Evolutionary conservation across 192 early-diverging fungal species (phyloP).

Genomic region (Irineochytrium annulatum): DNA sequence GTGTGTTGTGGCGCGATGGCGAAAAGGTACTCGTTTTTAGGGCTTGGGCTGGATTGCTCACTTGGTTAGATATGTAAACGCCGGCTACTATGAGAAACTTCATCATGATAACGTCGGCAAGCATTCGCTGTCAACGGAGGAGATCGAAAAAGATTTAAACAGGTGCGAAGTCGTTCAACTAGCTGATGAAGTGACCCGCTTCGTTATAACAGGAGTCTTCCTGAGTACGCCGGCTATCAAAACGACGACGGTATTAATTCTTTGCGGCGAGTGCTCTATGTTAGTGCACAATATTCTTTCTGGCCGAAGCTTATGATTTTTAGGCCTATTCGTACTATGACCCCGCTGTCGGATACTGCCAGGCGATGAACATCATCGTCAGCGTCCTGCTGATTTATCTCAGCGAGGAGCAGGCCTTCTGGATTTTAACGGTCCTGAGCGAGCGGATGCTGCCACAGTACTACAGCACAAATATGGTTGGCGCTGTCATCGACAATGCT

Average conservation of each 20-base stretch:
- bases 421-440: constrained; percentile 85
- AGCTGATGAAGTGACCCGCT: too few relatives aligned
- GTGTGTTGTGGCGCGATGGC: constrained; percentile 83
- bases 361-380: constrained; percentile 99
- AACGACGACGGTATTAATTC: constrained; percentile 84
- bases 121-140: constrained; percentile 77
- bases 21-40: constrained; percentile 46
- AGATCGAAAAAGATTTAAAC: constrained; percentile 96
- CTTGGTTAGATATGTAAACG: constrained; percentile 61
- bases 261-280: constrained; percentile 85
- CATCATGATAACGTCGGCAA: constrained; percentile 65
- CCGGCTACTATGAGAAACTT: constrained; percentile 76
- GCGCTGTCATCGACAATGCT: constrained; percentile 90
- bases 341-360: constrained; percentile 96
- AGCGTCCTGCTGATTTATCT: constrained; percentile 90
- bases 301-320: not conserved
- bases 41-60: not conserved
- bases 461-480: constrained; percentile 97
- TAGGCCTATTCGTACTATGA: constrained; percentile 55
- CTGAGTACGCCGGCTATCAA: constrained; percentile 93
- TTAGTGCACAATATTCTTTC: constrained; percentile 2
- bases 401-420: constrained; percentile 97
- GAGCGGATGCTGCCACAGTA: constrained; percentile 91
- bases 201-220: constrained; percentile 62
- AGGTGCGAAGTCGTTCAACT: constrained; percentile 31